These are phyloP conservation scores for Citrus inodora DNA, from an alignment of 345 rosid genomes.

Conservation along the genomic window DNA sequence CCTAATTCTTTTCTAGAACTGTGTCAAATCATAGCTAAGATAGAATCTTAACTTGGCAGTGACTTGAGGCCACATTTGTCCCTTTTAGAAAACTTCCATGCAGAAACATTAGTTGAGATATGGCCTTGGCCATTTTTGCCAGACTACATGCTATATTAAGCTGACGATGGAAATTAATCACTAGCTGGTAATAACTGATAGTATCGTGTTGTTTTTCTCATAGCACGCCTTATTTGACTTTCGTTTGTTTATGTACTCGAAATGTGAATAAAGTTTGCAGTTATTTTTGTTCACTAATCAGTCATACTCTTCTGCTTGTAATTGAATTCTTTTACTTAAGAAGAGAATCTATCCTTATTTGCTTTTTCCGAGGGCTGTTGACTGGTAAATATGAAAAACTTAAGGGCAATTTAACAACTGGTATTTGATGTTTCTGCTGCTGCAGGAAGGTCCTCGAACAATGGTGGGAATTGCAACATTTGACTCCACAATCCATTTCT, in stretches of 20 bases:
- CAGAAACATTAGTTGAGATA: neutral
- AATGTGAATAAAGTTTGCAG: neutral
- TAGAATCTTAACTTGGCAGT: neutral
- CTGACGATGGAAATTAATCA: neutral
- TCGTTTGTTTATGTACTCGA: neutral
- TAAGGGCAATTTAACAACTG: neutral
- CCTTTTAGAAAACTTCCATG: neutral
- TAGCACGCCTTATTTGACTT: neutral
- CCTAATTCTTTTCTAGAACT: neutral
- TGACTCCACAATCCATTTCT: slow-evolving; percentile 94
- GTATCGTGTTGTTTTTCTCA: neutral
- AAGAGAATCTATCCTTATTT: neutral
- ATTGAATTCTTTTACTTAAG: neutral
- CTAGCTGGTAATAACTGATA: neutral
- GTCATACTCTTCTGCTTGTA: neutral
- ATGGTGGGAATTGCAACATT: slow-evolving; percentile 97
- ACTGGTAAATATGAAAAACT: neutral
- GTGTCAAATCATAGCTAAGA: neutral
- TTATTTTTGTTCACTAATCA: neutral
- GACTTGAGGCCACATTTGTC: neutral
- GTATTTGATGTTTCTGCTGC: slow-evolving; percentile 12
- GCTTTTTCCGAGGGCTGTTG: neutral
- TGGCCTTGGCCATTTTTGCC: neutral
- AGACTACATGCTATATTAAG: neutral
- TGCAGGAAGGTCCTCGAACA: slow-evolving; percentile 97